A percentile compares a stretch with the other conserved stretches of the same genome.
Evolutionary conservation across 2,329 filamentous ascomycete species (phyloP).

Genomic region (Eutypella sp.): DNA sequence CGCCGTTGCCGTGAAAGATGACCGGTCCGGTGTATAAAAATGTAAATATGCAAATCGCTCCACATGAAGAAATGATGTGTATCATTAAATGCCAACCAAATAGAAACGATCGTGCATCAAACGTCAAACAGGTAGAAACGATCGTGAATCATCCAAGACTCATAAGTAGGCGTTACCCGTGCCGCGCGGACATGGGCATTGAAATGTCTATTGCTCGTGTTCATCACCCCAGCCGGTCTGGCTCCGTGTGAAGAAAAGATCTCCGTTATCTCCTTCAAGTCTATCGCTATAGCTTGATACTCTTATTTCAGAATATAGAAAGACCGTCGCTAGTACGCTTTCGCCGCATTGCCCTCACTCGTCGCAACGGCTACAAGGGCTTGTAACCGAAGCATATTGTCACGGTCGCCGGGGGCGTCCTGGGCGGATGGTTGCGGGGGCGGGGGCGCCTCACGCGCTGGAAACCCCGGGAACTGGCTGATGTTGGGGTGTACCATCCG

Average conservation of each 20-base stretch:
- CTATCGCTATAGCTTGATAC: not conserved
- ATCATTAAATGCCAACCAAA: too few species aligned
- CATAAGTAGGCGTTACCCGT: too few species aligned
- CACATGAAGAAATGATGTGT: not conserved
- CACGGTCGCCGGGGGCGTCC: conserved; percentile 29
- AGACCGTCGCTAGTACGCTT: conserved; percentile 20
- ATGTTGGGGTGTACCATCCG: conserved; percentile 56
- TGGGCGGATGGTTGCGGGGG: conserved; percentile 26
- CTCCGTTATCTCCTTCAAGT: not conserved
- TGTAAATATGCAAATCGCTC: conserved; percentile 13
- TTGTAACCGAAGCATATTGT: conserved; percentile 53
- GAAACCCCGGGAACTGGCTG: conserved; percentile 47
- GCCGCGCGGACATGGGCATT: too few species aligned
- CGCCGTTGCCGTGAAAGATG: conserved; percentile 10
- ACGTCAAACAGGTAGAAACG: too few species aligned
- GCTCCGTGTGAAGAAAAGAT: not conserved
- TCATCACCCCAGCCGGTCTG: too few species aligned
- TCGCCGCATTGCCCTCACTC: conserved; percentile 41
- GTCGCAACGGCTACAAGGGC: conserved; percentile 63
- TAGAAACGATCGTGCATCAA: too few species aligned
- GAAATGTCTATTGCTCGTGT: too few species aligned
- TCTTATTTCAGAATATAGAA: not conserved
- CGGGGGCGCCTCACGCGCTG: conserved; percentile 30
- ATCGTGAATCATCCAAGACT: too few species aligned
- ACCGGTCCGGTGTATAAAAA: conserved; percentile 8